These are phyloP conservation scores for Tricholoma matsutake DNA, from an alignment of 768 basidiomycete genomes.

Conservation along the genomic window DNA sequence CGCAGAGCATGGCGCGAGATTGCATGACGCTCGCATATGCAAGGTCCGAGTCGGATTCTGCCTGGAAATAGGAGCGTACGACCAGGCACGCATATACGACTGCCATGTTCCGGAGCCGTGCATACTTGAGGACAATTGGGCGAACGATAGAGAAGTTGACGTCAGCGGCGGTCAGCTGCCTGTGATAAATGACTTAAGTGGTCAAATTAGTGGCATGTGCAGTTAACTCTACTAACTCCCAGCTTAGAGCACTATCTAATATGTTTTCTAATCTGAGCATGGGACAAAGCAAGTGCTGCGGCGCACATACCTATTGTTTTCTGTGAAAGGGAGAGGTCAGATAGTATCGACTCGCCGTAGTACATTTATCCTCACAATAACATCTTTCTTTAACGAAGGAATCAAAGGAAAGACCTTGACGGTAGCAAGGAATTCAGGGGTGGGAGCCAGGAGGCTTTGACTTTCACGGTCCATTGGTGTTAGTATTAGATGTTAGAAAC, in stretches of 20 bases:
- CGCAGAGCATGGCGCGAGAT: conserved; percentile 71
- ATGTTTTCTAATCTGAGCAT: conserved; percentile 13
- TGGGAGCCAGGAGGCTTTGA: conserved; percentile 48
- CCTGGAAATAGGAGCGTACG: conserved; percentile 74
- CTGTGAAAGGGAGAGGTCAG: conserved; percentile 30
- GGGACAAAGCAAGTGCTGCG: conserved; percentile 7
- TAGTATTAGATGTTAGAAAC: neutral
- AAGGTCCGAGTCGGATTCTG: conserved; percentile 64
- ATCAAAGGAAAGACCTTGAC: conserved; percentile 83
- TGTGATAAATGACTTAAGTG: conserved; percentile 26
- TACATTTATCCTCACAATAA: conserved; percentile 46
- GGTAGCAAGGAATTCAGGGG: conserved; percentile 53
- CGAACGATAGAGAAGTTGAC: conserved; percentile 79
- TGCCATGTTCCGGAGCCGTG: conserved; percentile 70
- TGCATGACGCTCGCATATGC: conserved; percentile 74
- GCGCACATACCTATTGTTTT: conserved; percentile 41
- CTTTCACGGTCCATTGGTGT: conserved; percentile 43
- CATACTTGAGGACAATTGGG: conserved; percentile 77
- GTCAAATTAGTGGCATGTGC: too few species aligned
- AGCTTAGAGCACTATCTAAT: conserved; percentile 68
- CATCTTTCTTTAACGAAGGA: conserved; percentile 65
- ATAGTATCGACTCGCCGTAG: conserved; percentile 4
- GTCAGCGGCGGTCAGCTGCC: conserved; percentile 81
- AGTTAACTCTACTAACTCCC: conserved; percentile 69
- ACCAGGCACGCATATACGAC: conserved; percentile 76